A percentile compares a stretch with the other conserved stretches of the same genome.
These are phyloP conservation scores for Camelina neglecta DNA, from an alignment of 345 rosid species.

Conservation along the genomic window DNA sequence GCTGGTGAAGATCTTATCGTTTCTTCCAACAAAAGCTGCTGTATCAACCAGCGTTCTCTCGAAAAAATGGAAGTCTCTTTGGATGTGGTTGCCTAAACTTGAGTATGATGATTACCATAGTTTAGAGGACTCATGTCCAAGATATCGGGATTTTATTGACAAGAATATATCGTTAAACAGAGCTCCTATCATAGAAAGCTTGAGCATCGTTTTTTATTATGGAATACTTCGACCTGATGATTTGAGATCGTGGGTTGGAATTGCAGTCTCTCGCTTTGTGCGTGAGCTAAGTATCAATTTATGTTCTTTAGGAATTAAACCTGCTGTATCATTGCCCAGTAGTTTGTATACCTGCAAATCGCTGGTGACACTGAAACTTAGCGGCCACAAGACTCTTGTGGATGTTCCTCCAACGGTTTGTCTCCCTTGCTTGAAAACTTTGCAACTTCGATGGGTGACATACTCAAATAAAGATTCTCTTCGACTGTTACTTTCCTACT, in stretches of 20 bases:
- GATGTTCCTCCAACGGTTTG: not conserved
- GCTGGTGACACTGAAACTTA: not conserved
- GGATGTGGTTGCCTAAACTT: not conserved
- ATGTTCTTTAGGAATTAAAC: too few relatives aligned
- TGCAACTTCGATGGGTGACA: not conserved
- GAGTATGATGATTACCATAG: not conserved
- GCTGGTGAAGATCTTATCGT: not conserved
- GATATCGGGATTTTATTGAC: not conserved
- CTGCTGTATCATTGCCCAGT: not conserved
- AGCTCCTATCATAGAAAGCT: slow-evolving; percentile 2
- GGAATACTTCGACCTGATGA: not conserved
- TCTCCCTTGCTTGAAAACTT: slow-evolving; percentile 1
- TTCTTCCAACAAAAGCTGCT: not conserved
- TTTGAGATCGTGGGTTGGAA: not conserved
- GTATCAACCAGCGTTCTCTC: not conserved
- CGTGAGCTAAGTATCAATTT: not conserved
- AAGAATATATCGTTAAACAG: not conserved
- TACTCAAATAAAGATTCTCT: not conserved
- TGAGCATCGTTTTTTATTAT: not conserved
- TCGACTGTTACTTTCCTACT: not conserved
- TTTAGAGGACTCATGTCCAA: too few relatives aligned
- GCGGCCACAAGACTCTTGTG: not conserved
- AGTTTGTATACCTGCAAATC: not conserved
- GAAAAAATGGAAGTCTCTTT: not conserved
- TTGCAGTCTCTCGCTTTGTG: not conserved